Percentiles rank a stretch among this genome's conserved stretches.
phyloP scores from a whole-genome alignment of 306 rosid species.

The Quillaja saponaria region DNA sequence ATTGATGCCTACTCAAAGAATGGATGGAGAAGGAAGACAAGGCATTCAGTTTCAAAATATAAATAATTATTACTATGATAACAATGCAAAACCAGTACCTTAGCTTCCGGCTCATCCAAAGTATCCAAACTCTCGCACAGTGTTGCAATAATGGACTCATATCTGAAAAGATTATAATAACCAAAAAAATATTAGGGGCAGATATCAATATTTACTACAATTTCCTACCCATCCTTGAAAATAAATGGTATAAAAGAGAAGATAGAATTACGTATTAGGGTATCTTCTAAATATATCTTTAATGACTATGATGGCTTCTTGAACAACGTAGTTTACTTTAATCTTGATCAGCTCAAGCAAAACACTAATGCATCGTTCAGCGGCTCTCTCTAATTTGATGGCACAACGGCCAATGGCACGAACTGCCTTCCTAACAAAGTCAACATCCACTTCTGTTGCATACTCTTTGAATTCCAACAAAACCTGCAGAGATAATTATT shows the following conservation, averaged over 20 bases:
- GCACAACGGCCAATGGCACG: constrained; percentile 99
- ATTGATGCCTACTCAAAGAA: constrained; percentile 72
- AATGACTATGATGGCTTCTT: constrained; percentile 98
- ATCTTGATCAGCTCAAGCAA: constrained; percentile 98
- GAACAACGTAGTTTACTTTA: constrained; percentile 98
- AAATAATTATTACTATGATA: constrained; percentile 15
- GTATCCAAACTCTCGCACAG: constrained; percentile 97
- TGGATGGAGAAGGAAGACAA: not conserved
- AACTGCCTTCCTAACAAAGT: constrained; percentile 95
- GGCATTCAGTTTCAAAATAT: not conserved
- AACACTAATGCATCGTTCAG: constrained; percentile 98
- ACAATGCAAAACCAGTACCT: constrained; percentile 54
- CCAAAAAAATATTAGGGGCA: constrained; percentile 27
- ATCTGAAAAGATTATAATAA: constrained; percentile 45
- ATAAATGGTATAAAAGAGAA: constrained; percentile 13
- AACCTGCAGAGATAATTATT: constrained; percentile 55
- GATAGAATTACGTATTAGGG: constrained; percentile 82
- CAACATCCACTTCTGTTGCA: constrained; percentile 99
- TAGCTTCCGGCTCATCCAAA: constrained; percentile 98
- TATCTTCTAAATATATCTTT: constrained; percentile 99
- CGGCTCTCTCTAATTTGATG: constrained; percentile 97
- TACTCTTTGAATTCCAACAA: constrained; percentile 95
- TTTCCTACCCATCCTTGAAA: not conserved
- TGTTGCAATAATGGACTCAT: constrained; percentile 98
- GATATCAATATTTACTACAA: constrained; percentile 22